Evolutionary conservation across 2,329 filamentous ascomycete species (phyloP).

Genomic region (Colletotrichum camelliae): DNA sequence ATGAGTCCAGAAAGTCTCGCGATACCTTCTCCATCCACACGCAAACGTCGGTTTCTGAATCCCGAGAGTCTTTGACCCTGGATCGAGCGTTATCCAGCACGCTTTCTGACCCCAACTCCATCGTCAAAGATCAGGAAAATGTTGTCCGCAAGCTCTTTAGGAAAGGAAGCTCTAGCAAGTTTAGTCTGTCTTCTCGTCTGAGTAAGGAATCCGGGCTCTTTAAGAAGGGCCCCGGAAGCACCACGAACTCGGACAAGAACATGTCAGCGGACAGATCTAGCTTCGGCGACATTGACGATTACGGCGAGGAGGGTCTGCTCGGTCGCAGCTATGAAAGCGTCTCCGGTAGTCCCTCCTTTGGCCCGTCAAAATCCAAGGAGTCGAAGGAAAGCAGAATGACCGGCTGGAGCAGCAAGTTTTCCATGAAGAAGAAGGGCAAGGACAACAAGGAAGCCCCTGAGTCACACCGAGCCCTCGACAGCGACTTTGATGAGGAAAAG

Average conservation of each 20-base stretch:
- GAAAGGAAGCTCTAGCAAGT: constrained; percentile 71
- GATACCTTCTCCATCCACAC: constrained; percentile 64
- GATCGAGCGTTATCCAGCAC: constrained; percentile 63
- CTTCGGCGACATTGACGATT: constrained; percentile 61
- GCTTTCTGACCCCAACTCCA: constrained; percentile 55
- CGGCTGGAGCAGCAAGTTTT: constrained; percentile 55
- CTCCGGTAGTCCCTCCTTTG: constrained; percentile 61
- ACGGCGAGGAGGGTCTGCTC: constrained; percentile 50
- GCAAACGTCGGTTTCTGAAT: constrained; percentile 61
- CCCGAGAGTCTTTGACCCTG: constrained; percentile 61
- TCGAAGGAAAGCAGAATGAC: constrained; percentile 55
- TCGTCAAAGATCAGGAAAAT: constrained; percentile 58
- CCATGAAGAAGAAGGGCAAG: constrained; percentile 65
- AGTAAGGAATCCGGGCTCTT: constrained; percentile 60
- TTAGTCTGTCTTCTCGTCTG: constrained; percentile 63
- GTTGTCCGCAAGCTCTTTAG: constrained; percentile 66
- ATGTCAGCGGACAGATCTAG: constrained; percentile 61
- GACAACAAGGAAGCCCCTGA: constrained; percentile 62
- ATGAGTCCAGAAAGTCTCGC: constrained; percentile 59
- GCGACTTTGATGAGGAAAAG: constrained; percentile 16
- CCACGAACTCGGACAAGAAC: constrained; percentile 63
- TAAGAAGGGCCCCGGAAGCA: constrained; percentile 65
- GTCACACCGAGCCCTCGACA: constrained; percentile 39
- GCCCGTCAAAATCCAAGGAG: constrained; percentile 52
- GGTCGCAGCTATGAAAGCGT: constrained; percentile 63